phyloP scores from a whole-genome alignment of 768 basidiomycete genomes.

The Boletales sp. region DNA sequence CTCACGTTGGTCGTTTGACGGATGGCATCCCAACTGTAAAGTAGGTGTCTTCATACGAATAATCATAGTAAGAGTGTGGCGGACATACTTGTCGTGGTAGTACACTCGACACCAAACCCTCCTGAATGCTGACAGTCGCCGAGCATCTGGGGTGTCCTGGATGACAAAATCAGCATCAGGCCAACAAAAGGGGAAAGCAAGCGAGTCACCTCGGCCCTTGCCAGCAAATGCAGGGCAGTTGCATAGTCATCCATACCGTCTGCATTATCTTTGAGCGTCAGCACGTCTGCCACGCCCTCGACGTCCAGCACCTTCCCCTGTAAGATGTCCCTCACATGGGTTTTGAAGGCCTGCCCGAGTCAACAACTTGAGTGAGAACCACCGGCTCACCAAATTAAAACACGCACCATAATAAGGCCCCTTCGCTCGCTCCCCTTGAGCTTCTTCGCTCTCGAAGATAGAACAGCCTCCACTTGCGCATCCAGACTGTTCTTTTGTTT shows the following conservation, averaged over 20 bases:
- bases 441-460: slow-evolving; percentile 49
- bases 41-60: not conserved
- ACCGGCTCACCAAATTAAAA: not conserved
- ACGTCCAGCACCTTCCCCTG: slow-evolving; percentile 70
- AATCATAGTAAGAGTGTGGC: not conserved
- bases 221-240: slow-evolving; percentile 64
- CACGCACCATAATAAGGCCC: slow-evolving; percentile 43
- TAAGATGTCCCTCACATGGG: slow-evolving; percentile 61
- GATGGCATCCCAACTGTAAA: slow-evolving; percentile 70
- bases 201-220: slow-evolving; percentile 44
- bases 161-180: slow-evolving; percentile 3
- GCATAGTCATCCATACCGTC: slow-evolving; percentile 59
- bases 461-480: slow-evolving; percentile 60
- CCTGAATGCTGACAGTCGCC: slow-evolving; percentile 65
- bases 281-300: slow-evolving; percentile 79
- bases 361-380: not conserved
- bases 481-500: slow-evolving; percentile 61
- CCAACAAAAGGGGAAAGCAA: not conserved
- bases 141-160: slow-evolving; percentile 69
- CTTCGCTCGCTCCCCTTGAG: slow-evolving; percentile 39
- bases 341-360: slow-evolving; percentile 59
- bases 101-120: slow-evolving; percentile 88
- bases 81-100: slow-evolving; percentile 79
- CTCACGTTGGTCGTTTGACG: slow-evolving; percentile 70
- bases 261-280: slow-evolving; percentile 81